A percentile compares a stretch with the other conserved stretches of the same genome.
phyloP scores from a whole-genome alignment of 768 basidiomycete genomes.

The Leccinum uliginosum region DNA sequence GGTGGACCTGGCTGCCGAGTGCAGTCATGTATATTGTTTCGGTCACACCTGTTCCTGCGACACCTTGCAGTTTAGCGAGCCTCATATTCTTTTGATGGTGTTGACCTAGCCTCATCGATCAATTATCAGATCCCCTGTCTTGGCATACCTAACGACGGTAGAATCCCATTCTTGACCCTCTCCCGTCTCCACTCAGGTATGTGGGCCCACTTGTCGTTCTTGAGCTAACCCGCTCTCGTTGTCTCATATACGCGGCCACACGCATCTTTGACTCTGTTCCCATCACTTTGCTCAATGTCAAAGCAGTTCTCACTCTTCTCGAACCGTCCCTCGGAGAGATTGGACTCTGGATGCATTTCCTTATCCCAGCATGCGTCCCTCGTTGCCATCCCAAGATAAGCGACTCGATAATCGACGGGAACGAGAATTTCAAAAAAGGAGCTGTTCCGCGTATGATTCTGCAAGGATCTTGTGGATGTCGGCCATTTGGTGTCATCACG shows the following conservation, averaged over 20 bases:
- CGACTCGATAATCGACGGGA: background rate
- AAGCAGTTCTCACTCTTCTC: background rate
- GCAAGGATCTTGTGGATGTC: too few relatives aligned
- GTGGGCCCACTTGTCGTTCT: background rate
- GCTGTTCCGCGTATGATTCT: background rate
- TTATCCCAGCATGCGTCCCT: background rate
- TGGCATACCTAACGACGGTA: too few relatives aligned
- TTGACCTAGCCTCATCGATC: too few relatives aligned
- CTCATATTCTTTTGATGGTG: too few relatives aligned
- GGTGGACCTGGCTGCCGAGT: slow-evolving; percentile 3
- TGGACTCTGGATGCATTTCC: background rate
- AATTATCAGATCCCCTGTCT: too few relatives aligned
- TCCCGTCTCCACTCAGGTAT: background rate
- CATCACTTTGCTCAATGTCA: background rate
- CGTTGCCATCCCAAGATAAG: background rate
- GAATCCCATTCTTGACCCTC: background rate
- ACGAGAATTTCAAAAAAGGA: background rate
- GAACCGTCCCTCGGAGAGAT: background rate
- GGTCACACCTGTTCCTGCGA: slow-evolving; percentile 9
- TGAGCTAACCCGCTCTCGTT: background rate
- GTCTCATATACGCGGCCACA: background rate
- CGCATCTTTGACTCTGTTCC: background rate
- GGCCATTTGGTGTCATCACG: too few relatives aligned
- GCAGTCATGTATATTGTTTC: slow-evolving; percentile 14
- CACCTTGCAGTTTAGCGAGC: too few relatives aligned